These are phyloP conservation scores for Xylaria digitata DNA, from an alignment of 2,329 filamentous ascomycete species.

Conservation along the genomic window DNA sequence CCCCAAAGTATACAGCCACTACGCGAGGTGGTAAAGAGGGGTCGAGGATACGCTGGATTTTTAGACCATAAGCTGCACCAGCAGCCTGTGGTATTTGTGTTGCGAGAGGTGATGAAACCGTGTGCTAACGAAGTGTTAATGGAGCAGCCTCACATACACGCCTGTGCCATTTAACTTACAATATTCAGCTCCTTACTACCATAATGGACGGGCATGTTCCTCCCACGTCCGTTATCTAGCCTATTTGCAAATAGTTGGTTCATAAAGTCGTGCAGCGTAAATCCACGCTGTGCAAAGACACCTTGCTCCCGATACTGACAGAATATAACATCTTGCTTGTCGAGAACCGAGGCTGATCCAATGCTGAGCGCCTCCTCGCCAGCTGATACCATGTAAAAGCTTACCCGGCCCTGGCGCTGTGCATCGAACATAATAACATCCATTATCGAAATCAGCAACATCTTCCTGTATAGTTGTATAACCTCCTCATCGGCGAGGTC, in stretches of 20 bases:
- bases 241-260: constrained; percentile 90
- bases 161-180: constrained; percentile 59
- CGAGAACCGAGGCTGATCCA: constrained; percentile 84
- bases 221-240: constrained; percentile 80
- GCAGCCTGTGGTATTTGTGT: constrained; percentile 91
- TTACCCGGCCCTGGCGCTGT: constrained; percentile 90
- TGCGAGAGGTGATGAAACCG: constrained; percentile 85
- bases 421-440: constrained; percentile 98
- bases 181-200: constrained; percentile 86
- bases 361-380: constrained; percentile 96
- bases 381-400: constrained; percentile 97
- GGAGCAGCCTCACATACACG: neutral
- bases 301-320: constrained; percentile 95
- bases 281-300: constrained; percentile 89
- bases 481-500: constrained; percentile 75
- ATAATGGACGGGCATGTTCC: constrained; percentile 99
- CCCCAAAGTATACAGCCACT: constrained; percentile 87
- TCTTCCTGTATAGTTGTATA: constrained; percentile 71
- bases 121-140: constrained; percentile 67
- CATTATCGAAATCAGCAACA: constrained; percentile 82
- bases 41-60: constrained; percentile 80
- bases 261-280: constrained; percentile 91
- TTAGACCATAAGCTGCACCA: constrained; percentile 87
- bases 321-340: constrained; percentile 89
- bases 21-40: constrained; percentile 75